Percentiles rank a stretch among this genome's conserved stretches.
Evolutionary conservation across 305 asterid genomes (phyloP).

Genomic region (Solanum hybrid): DNA sequence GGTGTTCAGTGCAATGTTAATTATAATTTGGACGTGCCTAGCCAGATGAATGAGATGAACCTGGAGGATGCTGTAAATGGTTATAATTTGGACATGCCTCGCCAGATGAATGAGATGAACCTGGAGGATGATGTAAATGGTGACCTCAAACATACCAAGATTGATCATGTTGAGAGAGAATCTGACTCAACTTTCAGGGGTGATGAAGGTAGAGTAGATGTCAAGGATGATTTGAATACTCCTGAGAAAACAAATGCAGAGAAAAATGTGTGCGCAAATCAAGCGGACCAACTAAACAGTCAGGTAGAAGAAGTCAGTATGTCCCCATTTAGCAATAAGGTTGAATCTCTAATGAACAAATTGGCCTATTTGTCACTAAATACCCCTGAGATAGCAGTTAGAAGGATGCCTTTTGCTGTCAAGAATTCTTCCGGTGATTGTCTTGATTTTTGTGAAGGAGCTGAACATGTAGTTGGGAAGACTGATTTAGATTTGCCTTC

Average conservation of each 20-base stretch:
- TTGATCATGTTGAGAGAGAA: not conserved
- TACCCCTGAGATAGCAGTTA: constrained; percentile 10
- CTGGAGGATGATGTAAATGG: not conserved
- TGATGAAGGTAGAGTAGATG: constrained; percentile 5
- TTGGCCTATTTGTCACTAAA: constrained; percentile 7
- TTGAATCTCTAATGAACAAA: constrained; percentile 16
- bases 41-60: not conserved
- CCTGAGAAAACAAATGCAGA: constrained; percentile 14
- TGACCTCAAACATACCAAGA: not conserved
- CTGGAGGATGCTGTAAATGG: not conserved
- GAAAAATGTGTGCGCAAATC: constrained; percentile 18
- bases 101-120: not conserved
- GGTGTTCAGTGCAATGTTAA: not conserved
- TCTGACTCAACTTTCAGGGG: not conserved
- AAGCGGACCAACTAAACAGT: constrained; percentile 4
- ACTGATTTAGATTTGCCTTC: constrained; percentile 18
- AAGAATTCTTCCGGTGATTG: constrained; percentile 20
- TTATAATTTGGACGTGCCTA: not conserved
- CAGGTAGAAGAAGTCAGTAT: not conserved
- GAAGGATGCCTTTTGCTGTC: constrained; percentile 36
- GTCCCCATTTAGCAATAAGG: constrained; percentile 4
- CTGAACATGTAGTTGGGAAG: constrained; percentile 16
- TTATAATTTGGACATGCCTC: not conserved
- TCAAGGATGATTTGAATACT: constrained; percentile 6
- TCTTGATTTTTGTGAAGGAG: constrained; percentile 19